Base-by-base conservation (phyloP, 73 alveolate species). In the Durusdinium trenchii region DNA sequence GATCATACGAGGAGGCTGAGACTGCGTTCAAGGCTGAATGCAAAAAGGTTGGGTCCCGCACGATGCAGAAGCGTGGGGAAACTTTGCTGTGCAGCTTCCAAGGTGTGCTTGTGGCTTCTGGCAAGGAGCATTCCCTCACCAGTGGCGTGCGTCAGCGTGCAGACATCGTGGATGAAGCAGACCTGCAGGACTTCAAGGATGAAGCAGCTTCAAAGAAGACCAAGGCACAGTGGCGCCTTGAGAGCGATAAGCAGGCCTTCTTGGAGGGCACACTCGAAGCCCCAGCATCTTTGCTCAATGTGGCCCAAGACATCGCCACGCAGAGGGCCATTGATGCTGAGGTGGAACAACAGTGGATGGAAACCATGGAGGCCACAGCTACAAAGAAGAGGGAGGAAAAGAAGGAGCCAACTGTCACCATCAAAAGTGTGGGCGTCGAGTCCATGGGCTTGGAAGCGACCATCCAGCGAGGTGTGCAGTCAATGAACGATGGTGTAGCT, bases 31-130 rank as follows among this genome's bases (percentile, higher is more conserved):
- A 64, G 78, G 45, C 6, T 23, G 78, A 64, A 26, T 64, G 78
- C 23, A 23, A 57, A 12, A 57, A 79, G 64, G 67, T 67, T 14
- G 57, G 45, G 35, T 32, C 90, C 14, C 12, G 46, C 45, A 79
- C 90, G 32, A 45, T 46, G 90, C n/a, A 79, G 90, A 7, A 6
- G 47, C n/a, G 57, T 23, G 90, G 90, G 9, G 90, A 79, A 45
- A 79, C 90, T 23, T 48, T 79, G 64, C 52, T 79, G 67, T 45
- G 46, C 12, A 32, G 57, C 28, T 79, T 79, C 50, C 45, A 45
- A 6, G 90, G 90, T 23, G 38, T 79, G 64, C 47, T 26, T n/a
- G 38, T 79, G 90, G 45, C n/a, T 40, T 28, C 20, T 6, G 1
- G 57, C 5, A 12, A 46, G 7, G 9, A 7, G 6, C 90, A 79